A percentile compares a stretch with the other conserved stretches of the same genome.
These are phyloP conservation scores for Phytopythium boreale DNA, from an alignment of 352 stramenopile species.

Conservation along the genomic window DNA sequence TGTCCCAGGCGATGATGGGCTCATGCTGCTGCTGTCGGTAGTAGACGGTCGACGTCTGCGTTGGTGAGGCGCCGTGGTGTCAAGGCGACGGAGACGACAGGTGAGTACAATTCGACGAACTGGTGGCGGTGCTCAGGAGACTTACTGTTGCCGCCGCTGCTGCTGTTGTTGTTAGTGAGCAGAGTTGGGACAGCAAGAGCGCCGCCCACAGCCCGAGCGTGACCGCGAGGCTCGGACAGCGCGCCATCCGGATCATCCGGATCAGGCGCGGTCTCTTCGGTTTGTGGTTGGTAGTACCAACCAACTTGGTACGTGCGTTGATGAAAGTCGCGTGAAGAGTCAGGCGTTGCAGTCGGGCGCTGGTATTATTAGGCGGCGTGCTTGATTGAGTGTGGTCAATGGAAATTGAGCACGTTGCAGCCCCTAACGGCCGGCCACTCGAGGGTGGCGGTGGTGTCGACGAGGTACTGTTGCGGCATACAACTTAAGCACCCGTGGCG, in stretches of 20 bases:
- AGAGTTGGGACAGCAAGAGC: neutral
- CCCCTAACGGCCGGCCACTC: no score
- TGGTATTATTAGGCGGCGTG: neutral
- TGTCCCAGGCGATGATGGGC: constrained; percentile 56
- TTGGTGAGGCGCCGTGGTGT: neutral
- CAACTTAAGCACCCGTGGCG: no score
- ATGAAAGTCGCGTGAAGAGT: neutral
- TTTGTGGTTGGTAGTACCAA: neutral
- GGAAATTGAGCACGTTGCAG: no score
- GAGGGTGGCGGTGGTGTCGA: no score
- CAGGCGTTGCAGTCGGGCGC: neutral
- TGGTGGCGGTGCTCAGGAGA: neutral
- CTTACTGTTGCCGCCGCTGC: neutral
- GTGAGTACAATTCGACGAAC: neutral
- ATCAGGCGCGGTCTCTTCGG: neutral
- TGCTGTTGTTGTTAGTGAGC: neutral
- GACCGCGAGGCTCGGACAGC: neutral
- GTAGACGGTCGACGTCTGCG: constrained; percentile 55
- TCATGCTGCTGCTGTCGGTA: constrained; percentile 47
- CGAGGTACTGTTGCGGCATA: no score
- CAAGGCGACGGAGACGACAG: neutral
- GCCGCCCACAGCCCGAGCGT: neutral
- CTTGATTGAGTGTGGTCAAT: neutral
- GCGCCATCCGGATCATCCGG: neutral
- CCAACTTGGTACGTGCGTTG: neutral